These are phyloP conservation scores for Tulasnella sp. DNA, from an alignment of 768 basidiomycete species.

Conservation along the genomic window DNA sequence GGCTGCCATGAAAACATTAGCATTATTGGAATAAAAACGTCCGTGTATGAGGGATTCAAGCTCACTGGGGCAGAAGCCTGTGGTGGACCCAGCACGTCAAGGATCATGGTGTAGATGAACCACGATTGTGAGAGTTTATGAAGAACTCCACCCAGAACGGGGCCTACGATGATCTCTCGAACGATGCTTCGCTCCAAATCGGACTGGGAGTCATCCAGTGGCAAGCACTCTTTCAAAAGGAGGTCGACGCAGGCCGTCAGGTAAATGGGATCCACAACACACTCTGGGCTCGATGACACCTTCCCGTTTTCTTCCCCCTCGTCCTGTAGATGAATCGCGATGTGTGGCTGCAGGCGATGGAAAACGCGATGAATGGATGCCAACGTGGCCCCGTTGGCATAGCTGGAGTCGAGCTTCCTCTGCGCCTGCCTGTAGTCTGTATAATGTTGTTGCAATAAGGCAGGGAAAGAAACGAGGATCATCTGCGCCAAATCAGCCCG, in stretches of 20 bases:
- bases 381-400: constrained; percentile 39
- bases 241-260: constrained; percentile 69
- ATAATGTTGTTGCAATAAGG: constrained; percentile 63
- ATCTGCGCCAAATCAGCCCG: constrained; percentile 27
- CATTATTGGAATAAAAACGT: constrained; percentile 16
- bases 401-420: constrained; percentile 53
- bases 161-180: constrained; percentile 72
- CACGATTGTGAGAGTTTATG: constrained; percentile 74
- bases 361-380: constrained; percentile 56
- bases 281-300: constrained; percentile 35
- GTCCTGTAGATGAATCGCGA: constrained; percentile 41
- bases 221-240: constrained; percentile 60
- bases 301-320: not conserved
- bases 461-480: constrained; percentile 48
- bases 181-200: constrained; percentile 71
- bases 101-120: constrained; percentile 67
- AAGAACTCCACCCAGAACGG: constrained; percentile 44
- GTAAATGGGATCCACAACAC: constrained; percentile 55
- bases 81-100: constrained; percentile 48
- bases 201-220: constrained; percentile 65
- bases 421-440: constrained; percentile 62
- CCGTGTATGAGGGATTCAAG: no score
- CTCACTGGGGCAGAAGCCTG: not conserved
- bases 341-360: constrained; percentile 73
- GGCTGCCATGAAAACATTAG: no score